phyloP scores from a whole-genome alignment of 1,284 basidiomycete genomes.

The Marasmius sp. region DNA sequence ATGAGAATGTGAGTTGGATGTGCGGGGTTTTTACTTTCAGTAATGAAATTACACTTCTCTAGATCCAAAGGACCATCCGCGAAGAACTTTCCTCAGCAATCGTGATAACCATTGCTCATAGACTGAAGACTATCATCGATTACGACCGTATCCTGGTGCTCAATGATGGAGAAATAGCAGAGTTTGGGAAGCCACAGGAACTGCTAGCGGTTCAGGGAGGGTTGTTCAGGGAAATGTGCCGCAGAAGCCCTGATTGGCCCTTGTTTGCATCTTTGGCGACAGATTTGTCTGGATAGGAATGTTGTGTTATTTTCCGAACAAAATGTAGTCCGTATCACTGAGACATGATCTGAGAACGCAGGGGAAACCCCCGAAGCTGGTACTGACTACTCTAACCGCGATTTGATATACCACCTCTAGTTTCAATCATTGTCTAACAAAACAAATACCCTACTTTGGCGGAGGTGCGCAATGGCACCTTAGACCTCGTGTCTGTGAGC shows the following conservation, averaged over 20 bases:
- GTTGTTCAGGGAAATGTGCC: conserved; percentile 71
- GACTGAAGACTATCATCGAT: conserved; percentile 72
- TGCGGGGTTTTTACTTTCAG: conserved; percentile 3
- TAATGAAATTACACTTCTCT: conserved; percentile 10
- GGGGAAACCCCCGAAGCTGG: too few relatives aligned
- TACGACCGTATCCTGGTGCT: conserved; percentile 84
- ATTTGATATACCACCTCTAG: too few relatives aligned
- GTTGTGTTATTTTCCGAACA: not conserved
- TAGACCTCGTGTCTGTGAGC: not conserved
- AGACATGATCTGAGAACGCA: too few relatives aligned
- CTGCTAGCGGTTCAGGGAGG: conserved; percentile 59
- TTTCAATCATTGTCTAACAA: too few relatives aligned
- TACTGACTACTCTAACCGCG: too few relatives aligned
- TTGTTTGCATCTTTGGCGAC: conserved; percentile 25
- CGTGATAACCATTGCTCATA: conserved; percentile 84
- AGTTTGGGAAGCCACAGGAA: conserved; percentile 71
- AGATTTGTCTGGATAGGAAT: not conserved
- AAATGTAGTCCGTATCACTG: too few relatives aligned
- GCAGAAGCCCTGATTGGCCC: conserved; percentile 61
- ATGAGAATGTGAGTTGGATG: conserved; percentile 49
- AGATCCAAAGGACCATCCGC: conserved; percentile 81
- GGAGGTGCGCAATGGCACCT: conserved; percentile 21
- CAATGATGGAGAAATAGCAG: conserved; percentile 62
- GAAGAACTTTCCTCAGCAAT: conserved; percentile 73
- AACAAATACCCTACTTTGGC: conserved; percentile 23